A percentile compares a stretch with the other conserved stretches of the same genome.
Evolutionary conservation across 1,284 basidiomycete genomes (phyloP).

Genomic region (Lentinula novae-zelandiae): DNA sequence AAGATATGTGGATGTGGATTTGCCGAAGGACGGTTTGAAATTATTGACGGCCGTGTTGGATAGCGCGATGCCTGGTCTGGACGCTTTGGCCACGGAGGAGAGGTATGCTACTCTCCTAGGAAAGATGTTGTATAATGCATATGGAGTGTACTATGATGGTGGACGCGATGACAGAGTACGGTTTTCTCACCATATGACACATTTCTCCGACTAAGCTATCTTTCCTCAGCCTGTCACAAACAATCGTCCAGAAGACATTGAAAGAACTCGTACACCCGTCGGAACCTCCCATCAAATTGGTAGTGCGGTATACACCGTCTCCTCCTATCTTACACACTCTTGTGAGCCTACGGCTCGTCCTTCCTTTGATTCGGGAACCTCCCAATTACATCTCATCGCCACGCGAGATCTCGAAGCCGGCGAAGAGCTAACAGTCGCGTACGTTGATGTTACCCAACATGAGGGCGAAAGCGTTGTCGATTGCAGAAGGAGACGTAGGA

Average conservation of each 20-base stretch:
- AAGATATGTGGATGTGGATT: conserved; percentile 54
- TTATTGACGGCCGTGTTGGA: conserved; percentile 56
- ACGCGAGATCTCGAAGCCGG: conserved; percentile 62
- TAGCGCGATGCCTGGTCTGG: conserved; percentile 64
- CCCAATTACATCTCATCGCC: conserved; percentile 66
- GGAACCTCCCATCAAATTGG: conserved; percentile 74
- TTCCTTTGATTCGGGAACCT: conserved; percentile 56
- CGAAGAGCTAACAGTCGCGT: conserved; percentile 71
- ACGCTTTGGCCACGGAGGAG: conserved; percentile 63
- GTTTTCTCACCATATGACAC: not conserved
- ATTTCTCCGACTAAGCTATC: not conserved
- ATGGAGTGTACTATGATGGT: conserved; percentile 59
- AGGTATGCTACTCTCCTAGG: conserved; percentile 59
- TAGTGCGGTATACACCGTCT: conserved; percentile 68
- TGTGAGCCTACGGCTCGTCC: conserved; percentile 64
- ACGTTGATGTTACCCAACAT: conserved; percentile 60
- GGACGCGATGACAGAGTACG: conserved; percentile 70
- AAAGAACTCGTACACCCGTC: conserved; percentile 68
- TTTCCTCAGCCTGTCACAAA: conserved; percentile 41
- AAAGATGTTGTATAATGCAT: conserved; percentile 72
- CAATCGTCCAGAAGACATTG: conserved; percentile 59
- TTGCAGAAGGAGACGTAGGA: conserved; percentile 58
- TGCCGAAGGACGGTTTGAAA: conserved; percentile 45
- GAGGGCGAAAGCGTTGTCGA: conserved; percentile 48
- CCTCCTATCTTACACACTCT: conserved; percentile 74